Percentiles rank a stretch among this genome's conserved stretches.
These are phyloP conservation scores for Mucor saturninus DNA, from an alignment of 371 early-diverging fungal genomes.

Conservation along the genomic window DNA sequence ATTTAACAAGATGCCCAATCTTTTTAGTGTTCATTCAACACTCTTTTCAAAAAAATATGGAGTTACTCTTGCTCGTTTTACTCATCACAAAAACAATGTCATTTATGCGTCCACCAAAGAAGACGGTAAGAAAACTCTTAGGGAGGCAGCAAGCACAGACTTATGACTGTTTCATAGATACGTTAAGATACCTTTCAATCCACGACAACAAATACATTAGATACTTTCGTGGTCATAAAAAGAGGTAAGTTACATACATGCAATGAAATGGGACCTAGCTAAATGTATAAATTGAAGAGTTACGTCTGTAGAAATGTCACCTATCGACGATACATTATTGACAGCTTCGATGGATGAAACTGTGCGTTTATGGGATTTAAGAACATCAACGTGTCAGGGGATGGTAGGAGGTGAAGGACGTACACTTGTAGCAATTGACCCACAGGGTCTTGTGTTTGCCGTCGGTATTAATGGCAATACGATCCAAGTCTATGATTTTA, in stretches of 20 bases:
- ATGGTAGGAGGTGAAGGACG: conserved; percentile 50
- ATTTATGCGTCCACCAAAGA: conserved; percentile 93
- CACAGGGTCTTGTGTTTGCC: conserved; percentile 80
- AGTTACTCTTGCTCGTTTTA: conserved; percentile 79
- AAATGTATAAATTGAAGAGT: conserved; percentile 54
- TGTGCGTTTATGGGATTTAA: conserved; percentile 82
- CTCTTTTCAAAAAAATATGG: conserved; percentile 90
- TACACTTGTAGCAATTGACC: conserved; percentile 81
- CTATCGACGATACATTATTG: conserved; percentile 75
- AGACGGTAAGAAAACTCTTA: conserved; percentile 68
- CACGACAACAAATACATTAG: conserved; percentile 92
- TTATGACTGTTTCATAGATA: conserved; percentile 59
- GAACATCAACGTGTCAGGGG: conserved; percentile 67
- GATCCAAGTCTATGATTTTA: conserved; percentile 71
- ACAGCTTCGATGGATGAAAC: conserved; percentile 76
- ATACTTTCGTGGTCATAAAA: conserved; percentile 89
- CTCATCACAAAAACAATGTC: conserved; percentile 75
- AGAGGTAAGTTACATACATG: conserved; percentile 45
- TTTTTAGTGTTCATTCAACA: conserved; percentile 59
- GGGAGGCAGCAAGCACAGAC: background rate
- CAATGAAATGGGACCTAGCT: background rate
- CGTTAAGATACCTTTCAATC: conserved; percentile 87
- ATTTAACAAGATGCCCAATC: background rate
- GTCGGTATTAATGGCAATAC: conserved; percentile 57
- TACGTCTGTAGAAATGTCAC: conserved; percentile 76